Percentiles rank a stretch among this genome's conserved stretches.
These are phyloP conservation scores for Fusarium longipes DNA, from an alignment of 2,329 filamentous ascomycete genomes.

Conservation along the genomic window DNA sequence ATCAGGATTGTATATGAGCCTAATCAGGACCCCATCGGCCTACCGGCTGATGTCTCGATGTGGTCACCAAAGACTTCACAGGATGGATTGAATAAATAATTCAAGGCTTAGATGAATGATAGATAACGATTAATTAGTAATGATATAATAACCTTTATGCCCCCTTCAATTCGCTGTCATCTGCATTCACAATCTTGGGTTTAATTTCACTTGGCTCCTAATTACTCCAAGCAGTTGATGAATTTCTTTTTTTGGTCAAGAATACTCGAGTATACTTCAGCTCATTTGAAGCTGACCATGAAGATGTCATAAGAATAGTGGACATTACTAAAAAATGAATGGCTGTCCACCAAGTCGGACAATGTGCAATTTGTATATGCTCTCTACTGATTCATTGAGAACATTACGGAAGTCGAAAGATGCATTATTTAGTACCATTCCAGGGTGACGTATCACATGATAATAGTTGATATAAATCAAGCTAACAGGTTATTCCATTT, in stretches of 20 bases:
- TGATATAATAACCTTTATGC: background rate
- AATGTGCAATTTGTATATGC: too few species aligned
- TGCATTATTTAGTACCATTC: too few species aligned
- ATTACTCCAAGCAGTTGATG: background rate
- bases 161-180: accelerated
- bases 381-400: too few species aligned
- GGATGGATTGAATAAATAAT: background rate
- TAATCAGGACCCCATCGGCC: slow-evolving; percentile 8
- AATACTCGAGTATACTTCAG: too few species aligned
- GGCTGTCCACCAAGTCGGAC: too few species aligned
- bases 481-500: background rate
- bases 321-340: too few species aligned
- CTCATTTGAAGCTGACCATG: too few species aligned
- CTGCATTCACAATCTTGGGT: background rate
- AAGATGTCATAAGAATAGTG: too few species aligned
- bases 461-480: background rate
- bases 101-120: background rate
- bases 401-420: accelerated
- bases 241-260: too few species aligned
- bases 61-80: slow-evolving; percentile 3
- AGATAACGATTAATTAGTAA: background rate
- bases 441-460: background rate
- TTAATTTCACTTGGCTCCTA: accelerated
- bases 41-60: background rate
- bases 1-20: background rate